A percentile compares a stretch with the other conserved stretches of the same genome.
Evolutionary conservation across 1,139 yeast genomes (phyloP).

Genomic region (Entelexis sorbosivorans): DNA sequence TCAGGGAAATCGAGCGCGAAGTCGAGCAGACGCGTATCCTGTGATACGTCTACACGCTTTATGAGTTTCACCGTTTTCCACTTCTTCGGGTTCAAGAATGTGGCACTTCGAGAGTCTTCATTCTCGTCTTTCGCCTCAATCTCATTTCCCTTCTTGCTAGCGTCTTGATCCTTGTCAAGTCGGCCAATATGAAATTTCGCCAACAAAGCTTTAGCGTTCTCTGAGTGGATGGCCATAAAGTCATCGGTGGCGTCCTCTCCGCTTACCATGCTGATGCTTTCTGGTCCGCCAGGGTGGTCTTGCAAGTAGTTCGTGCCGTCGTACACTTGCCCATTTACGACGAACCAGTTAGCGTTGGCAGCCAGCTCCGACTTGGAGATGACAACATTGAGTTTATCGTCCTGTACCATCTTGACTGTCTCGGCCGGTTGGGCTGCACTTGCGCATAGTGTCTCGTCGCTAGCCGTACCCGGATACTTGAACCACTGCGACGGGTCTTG

Average conservation of each 20-base stretch:
- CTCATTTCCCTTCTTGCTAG: not conserved
- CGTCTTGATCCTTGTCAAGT: slow-evolving; percentile 11
- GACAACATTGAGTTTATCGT: slow-evolving; percentile 14
- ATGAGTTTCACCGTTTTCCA: slow-evolving; percentile 21
- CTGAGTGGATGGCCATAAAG: slow-evolving; percentile 33
- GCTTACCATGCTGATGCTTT: slow-evolving; percentile 45
- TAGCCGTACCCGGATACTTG: slow-evolving; percentile 25
- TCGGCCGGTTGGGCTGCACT: not conserved
- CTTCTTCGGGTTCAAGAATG: slow-evolving; percentile 22
- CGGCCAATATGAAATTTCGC: slow-evolving; percentile 22
- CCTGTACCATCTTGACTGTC: slow-evolving; percentile 20
- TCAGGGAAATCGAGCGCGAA: slow-evolving; percentile 27
- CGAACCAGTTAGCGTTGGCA: slow-evolving; percentile 46
- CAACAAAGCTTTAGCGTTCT: slow-evolving; percentile 24
- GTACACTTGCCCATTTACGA: slow-evolving; percentile 47
- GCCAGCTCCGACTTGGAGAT: slow-evolving; percentile 40
- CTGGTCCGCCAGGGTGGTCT: slow-evolving; percentile 51
- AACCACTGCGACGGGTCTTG: slow-evolving; percentile 29
- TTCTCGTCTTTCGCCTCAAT: slow-evolving; percentile 6
- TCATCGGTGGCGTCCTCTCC: slow-evolving; percentile 54
- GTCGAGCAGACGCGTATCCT: slow-evolving; percentile 27
- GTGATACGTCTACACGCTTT: slow-evolving; percentile 12
- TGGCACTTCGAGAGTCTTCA: not conserved
- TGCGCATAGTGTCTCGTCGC: too few species aligned
- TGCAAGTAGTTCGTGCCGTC: slow-evolving; percentile 42